These are phyloP conservation scores for Pichia sp. DNA, from an alignment of 1,139 yeast genomes.

Conservation along the genomic window DNA sequence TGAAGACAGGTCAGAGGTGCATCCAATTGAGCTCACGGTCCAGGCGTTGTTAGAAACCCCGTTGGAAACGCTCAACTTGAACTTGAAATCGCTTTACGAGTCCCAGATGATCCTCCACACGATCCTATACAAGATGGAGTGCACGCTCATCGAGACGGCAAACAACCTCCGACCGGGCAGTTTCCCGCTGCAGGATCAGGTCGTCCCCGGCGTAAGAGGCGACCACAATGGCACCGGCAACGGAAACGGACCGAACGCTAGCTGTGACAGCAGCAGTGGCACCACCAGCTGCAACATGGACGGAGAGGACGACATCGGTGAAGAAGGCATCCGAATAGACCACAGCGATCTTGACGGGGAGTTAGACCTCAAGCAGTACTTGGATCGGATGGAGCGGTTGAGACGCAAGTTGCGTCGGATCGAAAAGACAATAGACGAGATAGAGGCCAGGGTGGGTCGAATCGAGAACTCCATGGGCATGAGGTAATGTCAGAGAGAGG, in stretches of 20 bases:
- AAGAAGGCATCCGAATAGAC: slow-evolving; percentile 2
- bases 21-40: slow-evolving; percentile 54
- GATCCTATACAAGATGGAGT: slow-evolving; percentile 43
- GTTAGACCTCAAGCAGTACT: slow-evolving; percentile 28
- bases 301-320: not conserved
- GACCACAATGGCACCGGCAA: not conserved
- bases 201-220: not conserved
- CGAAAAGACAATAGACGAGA: slow-evolving; percentile 34
- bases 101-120: slow-evolving; percentile 53
- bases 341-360: slow-evolving; percentile 6
- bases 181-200: not conserved
- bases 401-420: slow-evolving; percentile 36
- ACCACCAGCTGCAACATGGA: not conserved
- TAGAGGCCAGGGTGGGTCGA: slow-evolving; percentile 34
- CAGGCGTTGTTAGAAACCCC: slow-evolving; percentile 53
- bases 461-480: slow-evolving; percentile 18
- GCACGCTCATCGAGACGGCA: slow-evolving; percentile 34
- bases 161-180: slow-evolving; percentile 20
- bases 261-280: not conserved
- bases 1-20: slow-evolving; percentile 29
- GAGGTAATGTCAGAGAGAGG: not conserved
- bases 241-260: not conserved
- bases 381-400: slow-evolving; percentile 35
- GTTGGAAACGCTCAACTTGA: slow-evolving; percentile 47
- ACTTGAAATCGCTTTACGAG: slow-evolving; percentile 50